phyloP scores from a whole-genome alignment of 2,329 filamentous ascomycete species.

The Celoporthe dispersa region DNA sequence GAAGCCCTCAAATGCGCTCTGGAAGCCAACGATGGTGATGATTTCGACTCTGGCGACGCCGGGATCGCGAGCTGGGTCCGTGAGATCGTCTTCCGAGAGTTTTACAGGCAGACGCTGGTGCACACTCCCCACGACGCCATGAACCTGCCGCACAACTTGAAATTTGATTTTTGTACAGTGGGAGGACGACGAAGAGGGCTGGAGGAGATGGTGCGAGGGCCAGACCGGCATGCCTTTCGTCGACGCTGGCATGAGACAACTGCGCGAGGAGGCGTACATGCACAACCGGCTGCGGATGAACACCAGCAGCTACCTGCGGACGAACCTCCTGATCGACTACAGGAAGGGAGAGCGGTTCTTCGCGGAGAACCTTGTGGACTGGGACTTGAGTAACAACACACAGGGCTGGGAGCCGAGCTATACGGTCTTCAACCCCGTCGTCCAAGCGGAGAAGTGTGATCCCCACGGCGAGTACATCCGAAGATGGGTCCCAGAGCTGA shows the following conservation, averaged over 20 bases:
- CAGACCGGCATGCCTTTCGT: constrained; percentile 68
- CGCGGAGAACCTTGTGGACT: constrained; percentile 66
- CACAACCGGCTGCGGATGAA: constrained; percentile 72
- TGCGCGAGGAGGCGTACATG: constrained; percentile 62
- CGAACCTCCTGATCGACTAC: constrained; percentile 69
- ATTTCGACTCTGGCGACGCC: constrained; percentile 22
- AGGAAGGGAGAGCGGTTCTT: constrained; percentile 67
- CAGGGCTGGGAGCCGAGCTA: constrained; percentile 76
- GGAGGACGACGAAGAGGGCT: constrained; percentile 64
- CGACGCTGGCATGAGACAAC: constrained; percentile 70
- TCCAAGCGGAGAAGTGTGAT: constrained; percentile 73
- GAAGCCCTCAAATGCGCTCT: constrained; percentile 30
- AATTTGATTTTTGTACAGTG: constrained; percentile 70
- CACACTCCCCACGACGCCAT: constrained; percentile 50
- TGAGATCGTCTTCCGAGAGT: constrained; percentile 37
- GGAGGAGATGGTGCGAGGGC: constrained; percentile 64
- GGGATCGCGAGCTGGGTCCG: constrained; percentile 34
- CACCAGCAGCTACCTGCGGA: constrained; percentile 65
- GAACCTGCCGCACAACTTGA: constrained; percentile 75
- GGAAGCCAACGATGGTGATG: constrained; percentile 20
- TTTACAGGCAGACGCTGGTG: constrained; percentile 35
- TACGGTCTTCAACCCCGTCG: constrained; percentile 70
- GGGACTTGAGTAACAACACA: constrained; percentile 66
- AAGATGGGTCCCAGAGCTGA: constrained; percentile 68
- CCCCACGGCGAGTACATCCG: constrained; percentile 67